Conservation (phyloP, 192 early-diverging fungal genomes). For the Linnemannia elongata region DNA sequence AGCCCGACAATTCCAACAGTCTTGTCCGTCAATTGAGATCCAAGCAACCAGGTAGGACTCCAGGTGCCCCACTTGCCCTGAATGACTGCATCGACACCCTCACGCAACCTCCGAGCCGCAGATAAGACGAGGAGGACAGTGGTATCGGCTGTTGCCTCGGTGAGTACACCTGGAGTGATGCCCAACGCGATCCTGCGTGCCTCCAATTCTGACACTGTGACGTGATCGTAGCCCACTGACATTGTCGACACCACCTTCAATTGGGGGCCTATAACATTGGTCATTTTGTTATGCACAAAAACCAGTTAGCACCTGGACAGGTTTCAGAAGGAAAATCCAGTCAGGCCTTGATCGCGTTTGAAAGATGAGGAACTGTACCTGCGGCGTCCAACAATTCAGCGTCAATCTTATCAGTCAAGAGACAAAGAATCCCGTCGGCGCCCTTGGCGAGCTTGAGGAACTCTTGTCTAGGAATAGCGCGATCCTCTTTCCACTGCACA, state of each 20-base stretch:
- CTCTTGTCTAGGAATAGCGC: conserved; percentile 61
- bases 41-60: conserved; percentile 76
- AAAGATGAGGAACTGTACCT: conserved; percentile 47
- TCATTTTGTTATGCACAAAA: conserved; percentile 6
- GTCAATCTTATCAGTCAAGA: conserved; percentile 84
- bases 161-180: conserved; percentile 90
- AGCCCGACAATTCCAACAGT: conserved; percentile 89
- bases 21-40: conserved; percentile 81
- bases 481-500: conserved; percentile 67
- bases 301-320: not conserved
- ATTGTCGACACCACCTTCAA: conserved; percentile 83
- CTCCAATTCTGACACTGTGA: conserved; percentile 69
- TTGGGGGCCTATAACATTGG: conserved; percentile 50
- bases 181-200: conserved; percentile 73
- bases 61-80: conserved; percentile 69
- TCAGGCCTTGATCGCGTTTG: not conserved
- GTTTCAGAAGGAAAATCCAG: not conserved
- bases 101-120: conserved; percentile 76
- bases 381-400: conserved; percentile 75
- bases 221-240: conserved; percentile 89
- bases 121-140: conserved; percentile 82
- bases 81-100: conserved; percentile 52
- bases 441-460: conserved; percentile 65
- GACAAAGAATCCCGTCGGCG: conserved; percentile 73
- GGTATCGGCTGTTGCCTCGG: conserved; percentile 89